Evolutionary conservation across 305 asterid species (phyloP).

Genomic region (Fraxinus nigra): DNA sequence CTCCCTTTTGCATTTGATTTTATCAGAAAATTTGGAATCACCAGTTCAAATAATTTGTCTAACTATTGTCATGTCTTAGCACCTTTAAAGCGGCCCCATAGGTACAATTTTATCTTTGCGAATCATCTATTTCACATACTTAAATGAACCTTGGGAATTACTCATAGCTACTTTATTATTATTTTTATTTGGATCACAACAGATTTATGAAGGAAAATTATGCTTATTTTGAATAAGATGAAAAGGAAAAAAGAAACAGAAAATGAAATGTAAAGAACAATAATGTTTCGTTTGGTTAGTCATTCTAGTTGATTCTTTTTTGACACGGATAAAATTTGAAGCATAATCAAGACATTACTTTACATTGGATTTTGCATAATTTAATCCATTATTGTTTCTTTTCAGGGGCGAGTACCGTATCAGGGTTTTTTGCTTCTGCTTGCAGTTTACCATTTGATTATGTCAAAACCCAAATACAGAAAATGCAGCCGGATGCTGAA

Average conservation of each 20-base stretch:
- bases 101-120: not conserved
- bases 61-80: not conserved
- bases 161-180: not conserved
- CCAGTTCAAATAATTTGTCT: not conserved
- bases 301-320: not conserved
- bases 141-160: not conserved
- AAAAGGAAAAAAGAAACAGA: not conserved
- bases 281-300: not conserved
- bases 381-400: not conserved
- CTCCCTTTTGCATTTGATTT: not conserved
- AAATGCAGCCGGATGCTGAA: constrained; percentile 78
- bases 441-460: constrained; percentile 80
- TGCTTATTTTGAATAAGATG: not conserved
- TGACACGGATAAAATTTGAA: not conserved
- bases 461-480: constrained; percentile 79
- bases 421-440: constrained; percentile 76
- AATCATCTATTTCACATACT: not conserved
- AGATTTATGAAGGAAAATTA: not conserved
- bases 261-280: not conserved
- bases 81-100: not conserved
- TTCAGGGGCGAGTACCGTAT: constrained; percentile 69
- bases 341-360: not conserved
- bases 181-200: not conserved
- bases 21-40: not conserved
- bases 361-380: not conserved